These are phyloP conservation scores for Colletotrichum sp. DNA, from an alignment of 2,329 filamentous ascomycete species.

Conservation along the genomic window DNA sequence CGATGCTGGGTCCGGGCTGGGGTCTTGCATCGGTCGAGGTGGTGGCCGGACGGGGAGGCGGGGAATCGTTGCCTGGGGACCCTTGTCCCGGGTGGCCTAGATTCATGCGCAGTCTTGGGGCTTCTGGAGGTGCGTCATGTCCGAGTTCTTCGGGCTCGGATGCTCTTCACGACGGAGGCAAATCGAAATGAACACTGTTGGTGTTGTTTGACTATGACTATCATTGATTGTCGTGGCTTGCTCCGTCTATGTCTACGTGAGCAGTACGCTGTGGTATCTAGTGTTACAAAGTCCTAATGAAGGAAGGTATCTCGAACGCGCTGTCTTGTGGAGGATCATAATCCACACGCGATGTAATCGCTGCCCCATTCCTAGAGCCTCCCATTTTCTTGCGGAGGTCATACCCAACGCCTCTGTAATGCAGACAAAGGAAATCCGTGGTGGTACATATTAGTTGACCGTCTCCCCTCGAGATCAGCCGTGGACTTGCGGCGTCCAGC, in stretches of 20 bases:
- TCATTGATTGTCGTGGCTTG: background rate
- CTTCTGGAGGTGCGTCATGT: background rate
- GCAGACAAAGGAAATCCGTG: conserved; percentile 1
- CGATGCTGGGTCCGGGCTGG: background rate
- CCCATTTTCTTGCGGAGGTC: background rate
- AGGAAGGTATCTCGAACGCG: conserved; percentile 4
- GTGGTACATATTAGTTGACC: conserved; percentile 14
- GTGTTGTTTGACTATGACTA: background rate
- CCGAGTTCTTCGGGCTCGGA: background rate
- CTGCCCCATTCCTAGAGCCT: background rate
- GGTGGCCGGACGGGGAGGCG: background rate
- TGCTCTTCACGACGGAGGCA: background rate
- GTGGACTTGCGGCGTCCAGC: background rate
- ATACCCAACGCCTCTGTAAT: background rate
- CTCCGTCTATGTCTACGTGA: background rate
- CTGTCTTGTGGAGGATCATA: background rate
- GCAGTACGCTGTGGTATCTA: conserved; percentile 12
- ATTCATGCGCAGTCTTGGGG: background rate
- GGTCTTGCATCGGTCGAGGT: background rate
- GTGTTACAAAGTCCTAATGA: conserved; percentile 4
- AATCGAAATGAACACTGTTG: background rate
- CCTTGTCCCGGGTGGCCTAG: background rate
- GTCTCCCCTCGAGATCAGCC: background rate
- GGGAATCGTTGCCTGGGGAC: background rate
- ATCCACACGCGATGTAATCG: background rate